Conservation (phyloP, 2,329 filamentous ascomycete species). For the Podosphaera aphanis region DNA sequence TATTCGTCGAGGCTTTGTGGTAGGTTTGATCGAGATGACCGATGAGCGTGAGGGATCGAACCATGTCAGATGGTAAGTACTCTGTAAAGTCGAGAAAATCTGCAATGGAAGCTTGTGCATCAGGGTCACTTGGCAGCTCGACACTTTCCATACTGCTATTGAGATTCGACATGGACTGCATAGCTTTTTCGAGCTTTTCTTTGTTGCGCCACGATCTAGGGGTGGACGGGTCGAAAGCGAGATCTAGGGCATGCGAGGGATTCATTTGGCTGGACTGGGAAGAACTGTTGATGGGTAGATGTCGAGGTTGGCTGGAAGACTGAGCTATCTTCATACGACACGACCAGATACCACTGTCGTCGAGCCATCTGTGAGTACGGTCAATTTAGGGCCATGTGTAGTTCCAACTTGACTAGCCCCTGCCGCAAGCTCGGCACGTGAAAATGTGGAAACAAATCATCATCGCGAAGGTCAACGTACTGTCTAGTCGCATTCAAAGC, state of each 20-base stretch:
- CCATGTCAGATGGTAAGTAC: conserved; percentile 42
- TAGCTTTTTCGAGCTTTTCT: conserved; percentile 14
- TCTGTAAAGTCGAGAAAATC: conserved; percentile 42
- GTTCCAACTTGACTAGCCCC: neutral
- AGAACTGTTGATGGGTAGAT: conserved; percentile 1
- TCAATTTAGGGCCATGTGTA: conserved; percentile 2
- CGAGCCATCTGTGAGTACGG: conserved; percentile 12
- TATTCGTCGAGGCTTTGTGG: conserved; percentile 26
- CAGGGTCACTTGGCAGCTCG: conserved; percentile 28
- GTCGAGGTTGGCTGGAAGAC: conserved; percentile 3
- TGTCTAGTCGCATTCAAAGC: conserved; percentile 13
- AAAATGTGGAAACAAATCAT: conserved; percentile 1
- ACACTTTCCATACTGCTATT: conserved; percentile 13
- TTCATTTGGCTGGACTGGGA: conserved; percentile 5
- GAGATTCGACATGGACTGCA: conserved; percentile 14
- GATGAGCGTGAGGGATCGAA: conserved; percentile 40
- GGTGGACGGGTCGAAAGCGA: conserved; percentile 9
- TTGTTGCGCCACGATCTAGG: conserved; percentile 13
- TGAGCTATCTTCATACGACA: conserved; percentile 16
- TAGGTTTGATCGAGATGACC: conserved; percentile 38
- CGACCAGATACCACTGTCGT: conserved; percentile 14
- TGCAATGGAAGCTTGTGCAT: conserved; percentile 44
- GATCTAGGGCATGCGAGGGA: conserved; percentile 8
- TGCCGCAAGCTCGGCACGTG: neutral
- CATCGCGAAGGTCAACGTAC: conserved; percentile 5